Base-by-base conservation (phyloP, 495 filamentous ascomycete genomes). In the Penicillium crystallinum region DNA sequence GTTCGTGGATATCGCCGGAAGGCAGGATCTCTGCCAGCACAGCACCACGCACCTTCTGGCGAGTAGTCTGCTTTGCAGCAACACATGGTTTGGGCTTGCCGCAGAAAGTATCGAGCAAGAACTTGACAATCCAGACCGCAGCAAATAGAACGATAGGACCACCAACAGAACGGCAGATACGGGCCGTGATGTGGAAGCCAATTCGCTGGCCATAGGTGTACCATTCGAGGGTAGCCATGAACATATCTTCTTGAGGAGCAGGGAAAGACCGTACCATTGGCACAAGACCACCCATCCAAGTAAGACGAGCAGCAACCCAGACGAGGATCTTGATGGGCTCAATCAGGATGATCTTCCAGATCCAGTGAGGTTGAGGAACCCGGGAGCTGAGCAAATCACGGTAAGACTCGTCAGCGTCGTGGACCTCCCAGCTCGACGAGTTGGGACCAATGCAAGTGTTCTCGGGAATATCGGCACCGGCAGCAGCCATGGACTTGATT, bases 401-500 rank as follows among this genome's bases (percentile, higher is more conserved):
- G 59, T 71, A 73, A 6, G 59, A 58, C 35, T 75, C 73, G 25
- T 59, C 56, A 2, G 68, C 67, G 41, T 74, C 69, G 1, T 63
- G 56, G 4, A 69, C 53, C 46, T 77, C 74, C 66, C 72, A 74
- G 55, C 69, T 74, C 0, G 71, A 72, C 10, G 73, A 76, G 49
- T 76, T 77, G 11, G 73, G 67, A 9, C 74, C 74, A 39, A 77
- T 71, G 57, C 71, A 75, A 17, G 68, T 61, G 40, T 63, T 59
- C 15, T 63, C 59, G 0, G 74, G 72, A 7, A 77, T 25, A 23
- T 40, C 52, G 0, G 72, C 65, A 6, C 74, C 74, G n/a, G 74
- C 57, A 4, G 74, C 72, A n/a, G 76, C 30, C 8, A 69, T 61
- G 1, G 72, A 68, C 19, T 66, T 62, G 15, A 67, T 46, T 21